Percentiles rank a stretch among this genome's conserved stretches.
These are phyloP conservation scores for Cyberlindnera meyerae DNA, from an alignment of 805 yeast species.

Conservation along the genomic window DNA sequence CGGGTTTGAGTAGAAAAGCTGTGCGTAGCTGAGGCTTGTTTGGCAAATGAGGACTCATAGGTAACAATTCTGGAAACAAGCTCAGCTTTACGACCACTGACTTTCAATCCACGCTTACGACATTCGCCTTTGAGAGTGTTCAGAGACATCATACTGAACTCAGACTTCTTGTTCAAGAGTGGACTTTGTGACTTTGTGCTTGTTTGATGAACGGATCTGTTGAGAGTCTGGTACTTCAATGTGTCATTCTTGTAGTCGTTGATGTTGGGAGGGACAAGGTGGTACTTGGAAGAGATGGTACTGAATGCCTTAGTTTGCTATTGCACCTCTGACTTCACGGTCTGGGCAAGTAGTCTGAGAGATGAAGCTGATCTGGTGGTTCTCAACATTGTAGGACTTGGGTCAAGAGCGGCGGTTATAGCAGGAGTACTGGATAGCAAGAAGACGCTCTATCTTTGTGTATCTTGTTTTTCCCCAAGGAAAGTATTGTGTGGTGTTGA, in stretches of 20 bases:
- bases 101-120: conserved; percentile 52
- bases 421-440: too few relatives aligned
- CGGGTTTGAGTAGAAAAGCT: conserved; percentile 17
- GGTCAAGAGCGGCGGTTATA: too few relatives aligned
- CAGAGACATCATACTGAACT: conserved; percentile 40
- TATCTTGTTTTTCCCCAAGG: too few relatives aligned
- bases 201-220: conserved; percentile 28
- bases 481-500: too few relatives aligned
- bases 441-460: too few relatives aligned
- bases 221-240: conserved; percentile 10
- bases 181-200: conserved; percentile 25
- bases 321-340: conserved; percentile 9
- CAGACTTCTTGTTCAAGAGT: conserved; percentile 23
- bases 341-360: conserved; percentile 15
- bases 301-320: conserved; percentile 11
- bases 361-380: conserved; percentile 27
- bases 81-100: conserved; percentile 59
- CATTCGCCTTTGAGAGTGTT: conserved; percentile 55
- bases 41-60: conserved; percentile 19
- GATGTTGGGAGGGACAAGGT: conserved; percentile 20
- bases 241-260: conserved; percentile 16
- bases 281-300: conserved; percentile 16
- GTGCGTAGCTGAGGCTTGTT: too few relatives aligned
- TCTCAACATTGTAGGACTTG: conserved; percentile 26
- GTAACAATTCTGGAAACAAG: conserved; percentile 35